Percentiles rank a stretch among this genome's conserved stretches.
Evolutionary conservation across 1,284 basidiomycete genomes (phyloP).

Genomic region (Baeospora myosura): DNA sequence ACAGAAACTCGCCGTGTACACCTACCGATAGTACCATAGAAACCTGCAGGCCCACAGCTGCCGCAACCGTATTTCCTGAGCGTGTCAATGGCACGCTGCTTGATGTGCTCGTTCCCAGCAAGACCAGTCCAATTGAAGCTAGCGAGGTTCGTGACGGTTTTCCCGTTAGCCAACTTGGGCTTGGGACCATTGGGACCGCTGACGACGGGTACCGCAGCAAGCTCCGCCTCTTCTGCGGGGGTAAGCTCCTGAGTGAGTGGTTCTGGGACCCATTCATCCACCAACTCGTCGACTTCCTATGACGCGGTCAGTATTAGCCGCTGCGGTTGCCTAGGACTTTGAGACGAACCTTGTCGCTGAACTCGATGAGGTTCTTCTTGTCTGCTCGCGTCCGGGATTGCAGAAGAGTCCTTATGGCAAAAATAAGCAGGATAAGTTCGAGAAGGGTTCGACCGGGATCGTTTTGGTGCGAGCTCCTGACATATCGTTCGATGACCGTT

Average conservation of each 20-base stretch:
- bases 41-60: conserved; percentile 93
- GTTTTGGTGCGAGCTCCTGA: conserved; percentile 83
- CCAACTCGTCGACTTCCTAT: conserved; percentile 94
- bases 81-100: conserved; percentile 79
- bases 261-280: conserved; percentile 92
- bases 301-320: conserved; percentile 1
- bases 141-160: conserved; percentile 82
- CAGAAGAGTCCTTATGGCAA: conserved; percentile 83
- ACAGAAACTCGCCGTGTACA: conserved; percentile 1
- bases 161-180: conserved; percentile 73
- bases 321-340: conserved; percentile 1
- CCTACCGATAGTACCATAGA: conserved; percentile 91
- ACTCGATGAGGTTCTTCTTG: conserved; percentile 83
- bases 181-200: conserved; percentile 78
- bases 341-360: conserved; percentile 73
- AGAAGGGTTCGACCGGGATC: conserved; percentile 89
- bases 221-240: conserved; percentile 45
- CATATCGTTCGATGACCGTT: conserved; percentile 84
- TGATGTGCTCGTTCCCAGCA: conserved; percentile 82
- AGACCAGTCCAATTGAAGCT: conserved; percentile 93
- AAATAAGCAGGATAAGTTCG: conserved; percentile 84
- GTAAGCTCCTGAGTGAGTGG: conserved; percentile 67
- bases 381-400: conserved; percentile 88
- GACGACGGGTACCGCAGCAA: neutral
- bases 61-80: conserved; percentile 92